phyloP scores from a whole-genome alignment of 805 yeast genomes.

The Wickerhamiella alocasiicola region DNA sequence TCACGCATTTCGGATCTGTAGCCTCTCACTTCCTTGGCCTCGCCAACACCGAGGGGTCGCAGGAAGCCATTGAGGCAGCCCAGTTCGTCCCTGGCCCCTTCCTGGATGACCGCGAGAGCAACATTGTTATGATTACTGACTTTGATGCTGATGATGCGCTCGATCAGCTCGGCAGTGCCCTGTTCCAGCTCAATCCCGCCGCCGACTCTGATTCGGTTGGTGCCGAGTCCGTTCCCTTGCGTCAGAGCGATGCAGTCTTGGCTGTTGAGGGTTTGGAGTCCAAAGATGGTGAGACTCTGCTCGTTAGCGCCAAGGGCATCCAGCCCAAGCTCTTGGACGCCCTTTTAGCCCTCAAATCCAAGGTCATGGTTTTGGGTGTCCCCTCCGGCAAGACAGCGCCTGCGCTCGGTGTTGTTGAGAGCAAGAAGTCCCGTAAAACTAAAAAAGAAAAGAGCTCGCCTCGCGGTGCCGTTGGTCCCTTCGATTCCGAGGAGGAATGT shows the following conservation, averaged over 20 bases:
- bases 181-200: slow-evolving; percentile 10
- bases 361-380: slow-evolving; percentile 18
- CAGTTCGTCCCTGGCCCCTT: slow-evolving; percentile 17
- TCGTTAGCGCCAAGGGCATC: slow-evolving; percentile 3
- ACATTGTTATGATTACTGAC: slow-evolving; percentile 18
- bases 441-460: background rate
- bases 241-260: background rate
- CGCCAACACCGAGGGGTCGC: slow-evolving; percentile 10
- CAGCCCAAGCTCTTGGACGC: slow-evolving; percentile 3
- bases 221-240: slow-evolving; percentile 3
- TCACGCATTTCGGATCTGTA: slow-evolving; percentile 13
- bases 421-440: background rate
- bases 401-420: background rate
- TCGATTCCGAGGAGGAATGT: slow-evolving; percentile 26
- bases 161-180: slow-evolving; percentile 17
- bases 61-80: slow-evolving; percentile 11
- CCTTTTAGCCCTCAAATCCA: slow-evolving; percentile 5
- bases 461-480: slow-evolving; percentile 4
- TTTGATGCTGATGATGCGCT: slow-evolving; percentile 14
- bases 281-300: slow-evolving; percentile 5
- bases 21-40: slow-evolving; percentile 20
- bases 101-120: slow-evolving; percentile 14
- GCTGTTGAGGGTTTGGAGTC: slow-evolving; percentile 1
- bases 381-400: slow-evolving; percentile 11
- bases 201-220: background rate